phyloP scores from a whole-genome alignment of 2,329 filamentous ascomycete species.

The Fusarium sp. region DNA sequence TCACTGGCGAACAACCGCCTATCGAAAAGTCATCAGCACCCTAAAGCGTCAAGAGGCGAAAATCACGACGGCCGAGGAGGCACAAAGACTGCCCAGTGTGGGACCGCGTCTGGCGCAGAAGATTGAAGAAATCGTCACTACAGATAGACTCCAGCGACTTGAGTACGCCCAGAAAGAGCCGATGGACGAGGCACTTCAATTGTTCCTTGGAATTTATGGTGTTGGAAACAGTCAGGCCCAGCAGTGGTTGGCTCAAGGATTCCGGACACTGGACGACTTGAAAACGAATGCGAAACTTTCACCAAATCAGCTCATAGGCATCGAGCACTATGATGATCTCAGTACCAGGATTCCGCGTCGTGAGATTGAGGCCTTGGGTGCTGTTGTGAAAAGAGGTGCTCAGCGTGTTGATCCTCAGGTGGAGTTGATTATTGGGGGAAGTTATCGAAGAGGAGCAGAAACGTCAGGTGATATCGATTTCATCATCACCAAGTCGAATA shows the following conservation, averaged over 20 bases:
- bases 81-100: constrained; percentile 73
- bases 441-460: constrained; percentile 82
- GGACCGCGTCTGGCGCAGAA: constrained; percentile 81
- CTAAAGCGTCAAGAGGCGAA: constrained; percentile 73
- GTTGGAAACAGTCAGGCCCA: constrained; percentile 77
- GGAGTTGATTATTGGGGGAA: constrained; percentile 82
- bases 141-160: constrained; percentile 76
- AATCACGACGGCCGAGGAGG: constrained; percentile 77
- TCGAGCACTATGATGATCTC: constrained; percentile 85
- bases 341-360: constrained; percentile 79
- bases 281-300: constrained; percentile 70
- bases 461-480: constrained; percentile 87
- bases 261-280: constrained; percentile 80
- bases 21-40: constrained; percentile 80
- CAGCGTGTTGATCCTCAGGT: constrained; percentile 70
- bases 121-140: constrained; percentile 88
- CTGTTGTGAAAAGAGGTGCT: constrained; percentile 70
- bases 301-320: constrained; percentile 76
- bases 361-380: constrained; percentile 79
- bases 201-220: constrained; percentile 84
- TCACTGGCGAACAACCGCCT: constrained; percentile 79
- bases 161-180: constrained; percentile 77
- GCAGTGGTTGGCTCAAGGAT: constrained; percentile 81
- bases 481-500: constrained; percentile 78
- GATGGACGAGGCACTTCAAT: constrained; percentile 70